phyloP scores from a whole-genome alignment of 306 rosid species.

The Malus domestica region ASM211411v1 NC_041789.1:7437001-7437500 shows the following conservation, averaged over 20 bases:
- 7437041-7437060: conserved; percentile 94
- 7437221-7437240: conserved; percentile 49
- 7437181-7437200: conserved; percentile 93
- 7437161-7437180: conserved; percentile 81
- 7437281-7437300: conserved; percentile 29
- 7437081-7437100: conserved; percentile 81
- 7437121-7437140: conserved; percentile 94
- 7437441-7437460: conserved; percentile 76
- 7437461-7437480: conserved; percentile 75
- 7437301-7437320: conserved; percentile 44
- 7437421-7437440: conserved; percentile 76
- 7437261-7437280: conserved; percentile 48
- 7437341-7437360: conserved; percentile 25
- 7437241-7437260: conserved; percentile 81
- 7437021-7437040: conserved; percentile 85
- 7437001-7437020: conserved; percentile 82
- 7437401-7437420: conserved; percentile 41
- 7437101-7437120: conserved; percentile 97
- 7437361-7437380: conserved; percentile 52
- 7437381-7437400: conserved; percentile 42
- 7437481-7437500: conserved; percentile 77
- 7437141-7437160: conserved; percentile 96
- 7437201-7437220: conserved; percentile 78
- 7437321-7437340: conserved; percentile 21
- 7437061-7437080: conserved; percentile 95